Evolutionary conservation across 2,329 filamentous ascomycete genomes (phyloP).

Genomic region (Cytospora leucostoma): DNA sequence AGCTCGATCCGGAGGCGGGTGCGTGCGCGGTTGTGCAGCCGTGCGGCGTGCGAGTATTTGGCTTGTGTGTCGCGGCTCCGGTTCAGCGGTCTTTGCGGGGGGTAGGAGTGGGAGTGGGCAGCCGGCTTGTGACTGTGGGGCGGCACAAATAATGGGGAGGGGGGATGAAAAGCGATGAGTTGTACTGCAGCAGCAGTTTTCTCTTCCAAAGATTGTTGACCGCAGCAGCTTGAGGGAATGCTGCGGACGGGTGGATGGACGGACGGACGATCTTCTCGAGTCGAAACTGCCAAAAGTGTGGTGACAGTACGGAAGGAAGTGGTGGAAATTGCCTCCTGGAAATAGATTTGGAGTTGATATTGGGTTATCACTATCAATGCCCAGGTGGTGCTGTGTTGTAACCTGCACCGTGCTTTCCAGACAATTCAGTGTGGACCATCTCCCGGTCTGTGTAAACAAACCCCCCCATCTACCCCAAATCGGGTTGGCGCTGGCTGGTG

Average conservation of each 20-base stretch:
- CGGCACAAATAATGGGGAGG: conserved; percentile 6
- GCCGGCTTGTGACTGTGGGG: conserved; percentile 19
- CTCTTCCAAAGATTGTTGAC: not conserved
- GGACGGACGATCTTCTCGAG: not conserved
- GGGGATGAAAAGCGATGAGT: conserved; percentile 3
- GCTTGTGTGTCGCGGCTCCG: conserved; percentile 47
- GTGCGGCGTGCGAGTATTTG: conserved; percentile 52
- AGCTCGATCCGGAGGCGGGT: conserved; percentile 36
- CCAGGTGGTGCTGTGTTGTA: not conserved
- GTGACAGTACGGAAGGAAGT: not conserved
- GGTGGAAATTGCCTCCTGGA: not conserved
- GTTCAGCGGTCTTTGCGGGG: conserved; percentile 30
- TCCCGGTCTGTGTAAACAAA: conserved; percentile 1
- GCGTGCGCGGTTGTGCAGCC: conserved; percentile 39
- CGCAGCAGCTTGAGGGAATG: not conserved
- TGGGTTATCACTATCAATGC: not conserved
- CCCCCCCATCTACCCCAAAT: not conserved
- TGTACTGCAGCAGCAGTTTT: not conserved
- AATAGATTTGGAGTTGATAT: not conserved
- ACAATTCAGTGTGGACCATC: not conserved
- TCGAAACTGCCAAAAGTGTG: not conserved
- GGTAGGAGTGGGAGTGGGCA: conserved; percentile 14
- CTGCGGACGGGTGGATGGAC: not conserved
- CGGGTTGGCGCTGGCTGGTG: conserved; percentile 1
- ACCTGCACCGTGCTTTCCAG: not conserved